Evolutionary conservation across 2,329 filamentous ascomycete species (phyloP).

Genomic region (Colletotrichum tropicale): DNA sequence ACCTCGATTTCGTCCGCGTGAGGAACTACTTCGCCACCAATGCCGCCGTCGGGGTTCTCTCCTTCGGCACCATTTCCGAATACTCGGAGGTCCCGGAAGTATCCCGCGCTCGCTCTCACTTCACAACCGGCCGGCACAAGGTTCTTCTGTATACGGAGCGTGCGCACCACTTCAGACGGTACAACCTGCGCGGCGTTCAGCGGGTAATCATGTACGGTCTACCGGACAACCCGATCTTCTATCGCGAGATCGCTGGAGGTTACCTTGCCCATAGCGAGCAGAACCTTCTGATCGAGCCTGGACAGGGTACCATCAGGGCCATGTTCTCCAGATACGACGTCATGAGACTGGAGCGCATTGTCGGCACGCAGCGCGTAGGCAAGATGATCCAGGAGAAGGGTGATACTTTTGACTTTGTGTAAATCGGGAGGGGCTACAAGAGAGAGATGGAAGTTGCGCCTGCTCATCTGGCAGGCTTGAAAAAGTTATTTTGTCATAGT

Average conservation of each 20-base stretch:
- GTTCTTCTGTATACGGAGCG: constrained; percentile 91
- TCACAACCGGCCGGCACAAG: constrained; percentile 80
- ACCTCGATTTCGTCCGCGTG: constrained; percentile 92
- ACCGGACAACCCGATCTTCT: constrained; percentile 87
- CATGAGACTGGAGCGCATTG: constrained; percentile 86
- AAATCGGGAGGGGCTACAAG: constrained; percentile 28
- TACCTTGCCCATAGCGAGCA: constrained; percentile 67
- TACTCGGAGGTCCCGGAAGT: constrained; percentile 82
- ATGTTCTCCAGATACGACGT: constrained; percentile 91
- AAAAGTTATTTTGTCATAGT: constrained; percentile 17
- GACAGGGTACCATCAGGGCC: constrained; percentile 62
- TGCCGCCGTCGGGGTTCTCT: constrained; percentile 52
- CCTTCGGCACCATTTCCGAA: constrained; percentile 87
- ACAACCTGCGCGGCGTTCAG: constrained; percentile 80
- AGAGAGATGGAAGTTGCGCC: neutral
- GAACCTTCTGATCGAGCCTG: constrained; percentile 58
- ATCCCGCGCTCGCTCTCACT: constrained; percentile 84
- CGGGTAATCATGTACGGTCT: constrained; percentile 88
- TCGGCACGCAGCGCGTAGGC: constrained; percentile 79
- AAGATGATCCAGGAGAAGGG: constrained; percentile 84
- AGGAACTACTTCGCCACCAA: constrained; percentile 89
- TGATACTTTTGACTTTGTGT: constrained; percentile 96
- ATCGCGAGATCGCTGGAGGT: constrained; percentile 74
- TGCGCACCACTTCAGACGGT: constrained; percentile 96
- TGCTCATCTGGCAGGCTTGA: neutral